Evolutionary conservation across 495 filamentous ascomycete species (phyloP).

Genomic region (Penicillium egyptiacum): DNA sequence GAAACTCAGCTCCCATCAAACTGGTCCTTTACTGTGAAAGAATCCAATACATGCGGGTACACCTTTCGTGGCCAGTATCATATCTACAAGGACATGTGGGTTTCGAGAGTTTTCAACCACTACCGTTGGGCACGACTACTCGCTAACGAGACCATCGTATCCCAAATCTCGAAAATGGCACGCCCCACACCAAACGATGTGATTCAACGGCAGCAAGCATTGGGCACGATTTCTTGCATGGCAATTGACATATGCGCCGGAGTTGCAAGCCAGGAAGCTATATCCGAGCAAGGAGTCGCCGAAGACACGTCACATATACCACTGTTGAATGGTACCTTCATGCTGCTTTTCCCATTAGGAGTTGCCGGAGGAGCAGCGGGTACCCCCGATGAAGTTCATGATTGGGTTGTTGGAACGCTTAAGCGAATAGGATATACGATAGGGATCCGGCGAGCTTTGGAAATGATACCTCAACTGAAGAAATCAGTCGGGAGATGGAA

Average conservation of each 20-base stretch:
- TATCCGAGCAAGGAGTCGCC: slow-evolving; percentile 3
- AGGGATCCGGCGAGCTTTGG: slow-evolving; percentile 29
- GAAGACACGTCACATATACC: slow-evolving; percentile 10
- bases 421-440: slow-evolving; percentile 31
- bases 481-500: slow-evolving; percentile 7
- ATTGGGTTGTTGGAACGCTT: slow-evolving; percentile 32
- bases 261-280: slow-evolving; percentile 20
- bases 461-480: slow-evolving; percentile 23
- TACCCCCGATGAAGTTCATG: slow-evolving; percentile 29
- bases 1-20: slow-evolving; percentile 16
- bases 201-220: slow-evolving; percentile 19
- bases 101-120: slow-evolving; percentile 20
- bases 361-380: slow-evolving; percentile 31
- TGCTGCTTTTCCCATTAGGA: slow-evolving; percentile 33
- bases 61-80: slow-evolving; percentile 23
- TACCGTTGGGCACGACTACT: slow-evolving; percentile 24
- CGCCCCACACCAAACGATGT: slow-evolving; percentile 4
- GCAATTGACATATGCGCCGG: slow-evolving; percentile 23
- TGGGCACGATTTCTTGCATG: slow-evolving; percentile 20
- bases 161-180: slow-evolving; percentile 7
- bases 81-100: slow-evolving; percentile 22
- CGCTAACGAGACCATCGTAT: slow-evolving; percentile 23
- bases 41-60: slow-evolving; percentile 13
- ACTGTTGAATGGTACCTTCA: slow-evolving; percentile 30
- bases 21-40: slow-evolving; percentile 14